Base-by-base conservation (phyloP, 495 filamentous ascomycete species). In the Neurospora sp. region DNA sequence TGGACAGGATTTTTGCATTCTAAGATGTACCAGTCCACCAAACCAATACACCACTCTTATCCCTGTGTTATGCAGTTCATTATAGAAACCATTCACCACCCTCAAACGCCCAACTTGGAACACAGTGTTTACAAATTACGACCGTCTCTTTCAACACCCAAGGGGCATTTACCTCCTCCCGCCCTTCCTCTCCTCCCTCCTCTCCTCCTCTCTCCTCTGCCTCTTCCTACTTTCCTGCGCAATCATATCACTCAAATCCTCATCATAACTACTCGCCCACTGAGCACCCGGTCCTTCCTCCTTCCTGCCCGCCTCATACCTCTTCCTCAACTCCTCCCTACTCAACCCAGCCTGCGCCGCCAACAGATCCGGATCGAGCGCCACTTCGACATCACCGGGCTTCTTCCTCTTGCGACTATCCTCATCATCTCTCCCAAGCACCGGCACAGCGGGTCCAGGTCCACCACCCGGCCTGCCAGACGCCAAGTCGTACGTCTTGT, bases 161-260 rank as follows among this genome's bases (percentile, higher is more conserved):
- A 38, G 42, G 14, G 38, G 2, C 35, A 3, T n/a, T 31, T 72
- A 35, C 38, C 72, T 70, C 62, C 20, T 39, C 27, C 62, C 18
- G 41, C 76, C 82, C 76, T 81, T 85, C 78, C 78, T 83, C 74
- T 86, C 84, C 35, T 83, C 84, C 71, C 87, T 84, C 80, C 87
- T 89, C 81, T 96, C 92, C 81, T 94, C 92, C 75, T 98, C 94
- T 75, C 90, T 87, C 85, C 93, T 94, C 79, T 92, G 85, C 81
- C 94, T 86, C 84, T 98, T 98, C 72, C 93, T 88, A 79, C 90
- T 94, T 82, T 98, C 96, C 75, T 91, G 90, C 40, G 93, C 94
- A 85, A 98, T 97, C 95, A 99, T 97, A 78, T 97, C 92, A 79
- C 91, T 96, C 69, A 99, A 82, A 81, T 97, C 96, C 78, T 98